Base-by-base conservation (phyloP, 2,329 filamentous ascomycete species). In the Eurotiales sp. region DNA sequence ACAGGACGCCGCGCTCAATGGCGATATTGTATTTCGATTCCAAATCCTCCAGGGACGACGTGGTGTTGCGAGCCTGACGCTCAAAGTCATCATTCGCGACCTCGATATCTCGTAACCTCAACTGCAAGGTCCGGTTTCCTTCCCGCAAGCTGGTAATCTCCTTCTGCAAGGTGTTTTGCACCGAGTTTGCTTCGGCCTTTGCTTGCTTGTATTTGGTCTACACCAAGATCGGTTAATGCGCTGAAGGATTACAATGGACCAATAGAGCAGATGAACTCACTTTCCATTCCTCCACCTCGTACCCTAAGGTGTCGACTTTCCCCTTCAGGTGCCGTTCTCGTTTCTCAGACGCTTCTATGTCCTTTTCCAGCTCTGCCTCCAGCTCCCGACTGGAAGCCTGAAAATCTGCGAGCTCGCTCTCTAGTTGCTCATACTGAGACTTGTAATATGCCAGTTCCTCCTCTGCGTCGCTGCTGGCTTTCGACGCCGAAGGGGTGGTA, bases 71-170 rank as follows among this genome's bases (percentile, higher is more conserved):
- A 59, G 93, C 92, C 74, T 97, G 92, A 59, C 90, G 85, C 76
- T 99, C 93, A 67, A 92, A 96, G 71, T 99, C 93, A 77, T 99
- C 93, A 73, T 97, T 99, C 67, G 88, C 90, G 50, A 99, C 93
- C 72, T 99, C 93, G 61, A 92, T 96, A 69, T 99, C 93, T 59
- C 93, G 86, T 52, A 99, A 76, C 70, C 82, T 88, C 56, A 96
- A 77, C 63, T 93, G 87, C 55, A 96, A 73, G 3, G 86, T 85
- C 58, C 93, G 80, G 69, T 90, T 95, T 44, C 84, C 71, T 59
- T 99, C 91, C 64, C 93, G 87, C 61, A 99, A 79, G 8, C 82
- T 86, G 6, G 93, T 99, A 62, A 99, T 91, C 71, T 99, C 93
- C 72, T 96, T 97, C 72, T 99, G 91, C 48, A 99, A 80, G 3